These are phyloP conservation scores for Penicillium alfredii DNA, from an alignment of 495 filamentous ascomycete genomes.

Conservation along the genomic window DNA sequence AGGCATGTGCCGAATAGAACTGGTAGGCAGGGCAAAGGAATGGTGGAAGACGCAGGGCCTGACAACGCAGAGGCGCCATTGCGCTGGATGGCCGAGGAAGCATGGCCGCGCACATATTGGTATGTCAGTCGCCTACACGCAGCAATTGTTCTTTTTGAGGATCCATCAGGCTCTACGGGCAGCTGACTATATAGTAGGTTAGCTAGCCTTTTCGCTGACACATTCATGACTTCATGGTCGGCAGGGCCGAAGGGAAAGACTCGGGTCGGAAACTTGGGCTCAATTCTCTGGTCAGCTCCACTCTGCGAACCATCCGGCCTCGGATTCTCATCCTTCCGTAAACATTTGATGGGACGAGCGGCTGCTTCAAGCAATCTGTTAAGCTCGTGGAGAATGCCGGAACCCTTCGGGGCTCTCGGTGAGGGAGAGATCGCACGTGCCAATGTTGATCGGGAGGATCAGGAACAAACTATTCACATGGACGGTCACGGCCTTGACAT, in stretches of 20 bases:
- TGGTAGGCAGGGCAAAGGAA: not conserved
- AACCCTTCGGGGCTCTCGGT: constrained; percentile 22
- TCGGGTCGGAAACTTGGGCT: constrained; percentile 12
- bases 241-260: constrained; percentile 8
- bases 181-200: constrained; percentile 2
- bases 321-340: constrained; percentile 10
- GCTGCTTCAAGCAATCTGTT: not conserved
- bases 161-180: not conserved
- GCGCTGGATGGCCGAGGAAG: constrained; percentile 9
- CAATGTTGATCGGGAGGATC: constrained; percentile 12
- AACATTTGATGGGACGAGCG: constrained; percentile 3
- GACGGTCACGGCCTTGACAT: no score
- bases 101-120: constrained; percentile 7
- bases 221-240: constrained; percentile 24
- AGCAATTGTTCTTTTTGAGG: not conserved
- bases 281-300: constrained; percentile 10
- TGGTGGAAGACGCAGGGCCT: constrained; percentile 1
- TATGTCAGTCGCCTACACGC: not conserved
- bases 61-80: constrained; percentile 5
- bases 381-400: constrained; percentile 19
- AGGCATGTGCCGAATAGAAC: no score
- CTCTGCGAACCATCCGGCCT: constrained; percentile 7
- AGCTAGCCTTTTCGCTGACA: constrained; percentile 15
- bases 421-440: constrained; percentile 15
- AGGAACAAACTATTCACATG: constrained; percentile 18